A percentile compares a stretch with the other conserved stretches of the same genome.
Conservation (phyloP, 2,329 filamentous ascomycete genomes). For the Colletotrichum graminicola region DNA sequence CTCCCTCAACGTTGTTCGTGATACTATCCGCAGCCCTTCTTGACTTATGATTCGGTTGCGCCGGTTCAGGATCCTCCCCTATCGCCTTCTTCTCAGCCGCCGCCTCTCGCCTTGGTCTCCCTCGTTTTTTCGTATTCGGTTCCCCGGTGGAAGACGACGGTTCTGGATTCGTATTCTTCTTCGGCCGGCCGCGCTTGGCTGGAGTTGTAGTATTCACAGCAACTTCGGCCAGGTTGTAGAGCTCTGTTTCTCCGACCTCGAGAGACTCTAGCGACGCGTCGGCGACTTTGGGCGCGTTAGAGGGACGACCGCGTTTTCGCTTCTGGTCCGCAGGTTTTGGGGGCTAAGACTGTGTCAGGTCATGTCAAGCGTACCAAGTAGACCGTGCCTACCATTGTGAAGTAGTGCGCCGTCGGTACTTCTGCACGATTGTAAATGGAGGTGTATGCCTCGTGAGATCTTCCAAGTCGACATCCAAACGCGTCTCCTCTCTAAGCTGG, state of each 20-base stretch:
- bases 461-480: constrained; percentile 20
- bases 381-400: constrained; percentile 28
- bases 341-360: constrained; percentile 25
- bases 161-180: constrained; percentile 17
- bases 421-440: constrained; percentile 7
- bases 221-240: constrained; percentile 31
- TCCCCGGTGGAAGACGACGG: constrained; percentile 5
- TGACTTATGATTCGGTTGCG: constrained; percentile 5
- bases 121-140: constrained; percentile 24
- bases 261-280: constrained; percentile 46
- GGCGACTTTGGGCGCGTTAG: constrained; percentile 55
- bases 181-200: constrained; percentile 47
- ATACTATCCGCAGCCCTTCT: background rate
- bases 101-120: constrained; percentile 28
- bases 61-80: constrained; percentile 13
- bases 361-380: background rate
- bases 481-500: constrained; percentile 16
- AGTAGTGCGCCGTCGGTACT: background rate
- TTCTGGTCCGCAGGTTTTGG: constrained; percentile 49
- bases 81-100: constrained; percentile 11
- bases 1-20: background rate
- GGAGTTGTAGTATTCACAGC: constrained; percentile 44
- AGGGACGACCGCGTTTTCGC: constrained; percentile 59
- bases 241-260: constrained; percentile 39
- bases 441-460: background rate